Base-by-base conservation (phyloP, 2,329 filamentous ascomycete genomes). In the Colletotrichum tropicicola region DNA sequence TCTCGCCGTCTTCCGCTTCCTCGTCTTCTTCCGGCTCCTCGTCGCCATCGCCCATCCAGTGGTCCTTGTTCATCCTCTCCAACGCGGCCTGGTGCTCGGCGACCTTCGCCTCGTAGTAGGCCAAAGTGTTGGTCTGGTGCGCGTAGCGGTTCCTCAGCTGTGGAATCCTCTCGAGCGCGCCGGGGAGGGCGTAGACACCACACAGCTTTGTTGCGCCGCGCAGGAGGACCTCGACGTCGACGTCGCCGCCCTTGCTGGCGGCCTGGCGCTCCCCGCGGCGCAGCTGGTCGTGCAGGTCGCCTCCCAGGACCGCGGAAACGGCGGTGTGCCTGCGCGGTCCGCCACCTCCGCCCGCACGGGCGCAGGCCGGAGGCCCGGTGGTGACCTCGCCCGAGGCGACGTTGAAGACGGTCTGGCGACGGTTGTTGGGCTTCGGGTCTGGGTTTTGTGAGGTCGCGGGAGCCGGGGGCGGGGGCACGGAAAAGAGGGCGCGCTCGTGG, bases 401-500 rank as follows among this genome's bases (percentile, higher is more conserved):
- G 68, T 89, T 90, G 78, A 91, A 91, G 55, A 91, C 87, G 9
- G 88, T 91, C 72, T 88, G 87, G 2, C 88, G 81, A 9, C 88
- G 83, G 39, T 77, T 78, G 83, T 69, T 81, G 47, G 75, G 79
- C 63, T 72, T 77, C 70, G 39, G 76, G 72, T 70, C 85, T 67
- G 76, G 82, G 59, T 71, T 78, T 70, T 75, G 83, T 76, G 74
- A 68, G 55, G 71, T 82, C 68, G 73, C 78, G 3, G 57, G 28
- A n/a, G 62, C 85, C 5, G 80, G 84, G 0, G 92, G 88, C 0
- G 92, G 89, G 1, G 95, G 94, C 0, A 97, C 90, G 37, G 95
- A 97, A 82, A 98, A 99, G 17, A 99, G 88, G 6, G 95, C 95
- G 73, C 94, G 91, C 78, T 99, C 96, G 80, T 98, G 95, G 21